These are phyloP conservation scores for Monilinia vaccinii-corymbosi DNA, from an alignment of 2,329 filamentous ascomycete species.

Conservation along the genomic window DNA sequence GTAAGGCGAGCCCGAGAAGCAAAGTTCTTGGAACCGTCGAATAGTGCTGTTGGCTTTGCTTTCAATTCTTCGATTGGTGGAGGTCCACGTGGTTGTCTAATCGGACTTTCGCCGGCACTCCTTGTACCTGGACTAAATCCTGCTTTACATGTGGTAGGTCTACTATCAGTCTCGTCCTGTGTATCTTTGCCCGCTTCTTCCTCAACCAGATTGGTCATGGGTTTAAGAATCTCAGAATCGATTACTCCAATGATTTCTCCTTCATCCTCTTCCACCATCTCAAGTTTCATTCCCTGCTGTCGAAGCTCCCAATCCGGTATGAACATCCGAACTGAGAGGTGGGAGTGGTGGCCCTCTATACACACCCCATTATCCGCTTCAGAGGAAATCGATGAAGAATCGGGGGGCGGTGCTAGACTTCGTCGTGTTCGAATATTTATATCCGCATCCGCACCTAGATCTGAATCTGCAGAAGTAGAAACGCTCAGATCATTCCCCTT, in stretches of 20 bases:
- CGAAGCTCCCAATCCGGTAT: not conserved
- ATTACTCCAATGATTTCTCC: not conserved
- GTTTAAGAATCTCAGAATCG: not conserved
- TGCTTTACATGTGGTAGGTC: slow-evolving; percentile 63
- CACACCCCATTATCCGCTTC: not conserved
- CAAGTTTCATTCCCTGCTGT: not conserved
- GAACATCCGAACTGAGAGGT: not conserved
- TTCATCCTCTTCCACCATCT: not conserved
- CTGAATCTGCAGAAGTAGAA: not conserved
- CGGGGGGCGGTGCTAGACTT: not conserved
- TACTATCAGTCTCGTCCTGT: not conserved
- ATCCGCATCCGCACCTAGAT: not conserved
- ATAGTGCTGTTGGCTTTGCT: slow-evolving; percentile 80
- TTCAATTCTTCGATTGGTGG: slow-evolving; percentile 86
- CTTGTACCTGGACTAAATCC: slow-evolving; percentile 82
- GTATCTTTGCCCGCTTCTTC: not conserved
- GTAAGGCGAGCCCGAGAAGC: slow-evolving; percentile 85
- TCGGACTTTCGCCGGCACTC: slow-evolving; percentile 86
- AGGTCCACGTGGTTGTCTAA: slow-evolving; percentile 86
- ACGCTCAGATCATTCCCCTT: not conserved
- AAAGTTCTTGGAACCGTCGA: slow-evolving; percentile 97
- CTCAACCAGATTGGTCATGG: not conserved
- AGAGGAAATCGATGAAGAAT: not conserved
- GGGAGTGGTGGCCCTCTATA: not conserved
- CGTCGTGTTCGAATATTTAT: not conserved